These are phyloP conservation scores for Rhodocollybia butyracea DNA, from an alignment of 768 basidiomycete species.

Conservation along the genomic window DNA sequence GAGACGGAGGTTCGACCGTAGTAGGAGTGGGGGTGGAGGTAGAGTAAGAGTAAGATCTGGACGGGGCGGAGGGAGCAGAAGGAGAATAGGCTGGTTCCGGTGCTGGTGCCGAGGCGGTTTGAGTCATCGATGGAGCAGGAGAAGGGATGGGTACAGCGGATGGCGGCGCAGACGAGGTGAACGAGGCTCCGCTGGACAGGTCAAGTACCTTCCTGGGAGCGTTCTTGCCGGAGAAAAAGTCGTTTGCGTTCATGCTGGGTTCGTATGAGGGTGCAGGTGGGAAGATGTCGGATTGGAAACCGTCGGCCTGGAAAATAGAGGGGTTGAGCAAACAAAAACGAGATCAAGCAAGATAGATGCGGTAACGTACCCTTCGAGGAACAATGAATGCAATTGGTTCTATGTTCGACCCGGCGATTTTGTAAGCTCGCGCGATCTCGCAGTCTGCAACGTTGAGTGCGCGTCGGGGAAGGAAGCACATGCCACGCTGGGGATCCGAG, in stretches of 20 bases:
- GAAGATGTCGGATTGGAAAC: conserved; percentile 97
- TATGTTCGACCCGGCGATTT: conserved; percentile 66
- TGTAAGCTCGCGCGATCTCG: conserved; percentile 95
- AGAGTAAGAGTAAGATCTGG: neutral
- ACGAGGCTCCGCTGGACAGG: conserved; percentile 60
- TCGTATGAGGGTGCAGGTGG: conserved; percentile 86
- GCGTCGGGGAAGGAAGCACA: conserved; percentile 94
- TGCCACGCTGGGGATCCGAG: conserved; percentile 90
- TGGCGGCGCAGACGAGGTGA: conserved; percentile 20
- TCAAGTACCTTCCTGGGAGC: conserved; percentile 71
- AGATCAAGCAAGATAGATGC: neutral
- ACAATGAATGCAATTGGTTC: conserved; percentile 96
- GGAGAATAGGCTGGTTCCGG: too few species aligned
- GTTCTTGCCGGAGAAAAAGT: conserved; percentile 86
- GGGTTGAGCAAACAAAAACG: neutral
- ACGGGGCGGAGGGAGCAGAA: conserved; percentile 8
- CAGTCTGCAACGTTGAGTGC: conserved; percentile 86
- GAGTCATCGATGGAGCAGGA: conserved; percentile 15
- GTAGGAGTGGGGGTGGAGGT: conserved; percentile 11
- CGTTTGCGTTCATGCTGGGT: conserved; percentile 73
- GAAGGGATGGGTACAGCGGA: conserved; percentile 33
- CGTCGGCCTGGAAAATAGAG: conserved; percentile 59
- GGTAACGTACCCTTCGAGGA: conserved; percentile 71
- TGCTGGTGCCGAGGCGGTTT: neutral
- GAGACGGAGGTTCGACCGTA: neutral